Evolutionary conservation across 2,329 filamentous ascomycete genomes (phyloP).

Genomic region (Raffaelea ambrosiae): DNA sequence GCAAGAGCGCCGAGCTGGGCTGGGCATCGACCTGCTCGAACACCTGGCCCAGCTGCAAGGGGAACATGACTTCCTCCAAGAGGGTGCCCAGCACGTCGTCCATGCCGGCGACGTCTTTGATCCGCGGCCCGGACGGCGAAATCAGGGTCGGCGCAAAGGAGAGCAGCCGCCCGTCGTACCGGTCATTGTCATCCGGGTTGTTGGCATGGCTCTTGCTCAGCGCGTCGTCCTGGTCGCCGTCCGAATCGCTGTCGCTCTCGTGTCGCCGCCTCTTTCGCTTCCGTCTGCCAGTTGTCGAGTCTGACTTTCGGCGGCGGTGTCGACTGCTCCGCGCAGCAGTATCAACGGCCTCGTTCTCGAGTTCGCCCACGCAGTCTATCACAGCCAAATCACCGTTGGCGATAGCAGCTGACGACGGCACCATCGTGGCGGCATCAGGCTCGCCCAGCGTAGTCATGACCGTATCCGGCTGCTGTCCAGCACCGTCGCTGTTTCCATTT

Average conservation of each 20-base stretch:
- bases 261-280: not conserved
- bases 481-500: not conserved
- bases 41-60: constrained; percentile 58
- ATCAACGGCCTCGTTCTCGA: no score
- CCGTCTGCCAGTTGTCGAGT: not conserved
- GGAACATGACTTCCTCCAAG: constrained; percentile 63
- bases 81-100: constrained; percentile 63
- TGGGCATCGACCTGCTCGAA: constrained; percentile 59
- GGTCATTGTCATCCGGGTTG: not conserved
- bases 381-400: no score
- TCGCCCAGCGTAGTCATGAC: no score
- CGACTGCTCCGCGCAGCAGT: no score
- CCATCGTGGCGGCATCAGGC: not conserved
- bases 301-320: no score
- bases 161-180: constrained; percentile 39
- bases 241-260: not conserved
- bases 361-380: no score
- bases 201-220: no score
- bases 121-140: constrained; percentile 57
- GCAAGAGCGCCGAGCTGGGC: constrained; percentile 63
- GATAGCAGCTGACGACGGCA: no score
- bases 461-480: no score
- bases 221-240: no score
- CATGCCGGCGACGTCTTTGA: constrained; percentile 69
- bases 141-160: constrained; percentile 40